Evolutionary conservation across 2,329 filamentous ascomycete species (phyloP), one percentile per base, ranked within the genome.

Genomic region (Fusarium bactridioides): DNA sequence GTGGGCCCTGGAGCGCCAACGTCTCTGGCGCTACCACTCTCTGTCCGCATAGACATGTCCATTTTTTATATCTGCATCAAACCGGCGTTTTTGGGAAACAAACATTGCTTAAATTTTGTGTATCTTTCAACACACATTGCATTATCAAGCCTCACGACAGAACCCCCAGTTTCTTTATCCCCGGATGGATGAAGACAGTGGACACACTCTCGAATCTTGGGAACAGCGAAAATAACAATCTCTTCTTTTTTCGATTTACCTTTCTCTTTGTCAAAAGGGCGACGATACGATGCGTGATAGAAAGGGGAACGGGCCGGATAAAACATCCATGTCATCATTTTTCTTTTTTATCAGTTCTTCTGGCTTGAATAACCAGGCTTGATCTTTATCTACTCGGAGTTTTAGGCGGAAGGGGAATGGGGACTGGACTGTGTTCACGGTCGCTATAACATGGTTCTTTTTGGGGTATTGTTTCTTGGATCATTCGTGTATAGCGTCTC

Each of bases 1-100:
- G 75, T 77, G 75, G 75, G 61, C 53, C 21, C 62, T 71, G 3
- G 75, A 77, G 33, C 74, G 75, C 2, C 74, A 77, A 61, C 66
- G 75, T 18, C 67, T 77, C 25, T 77, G 75, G 75, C 70, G 70
- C 10, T 62, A 73, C n/a, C 58, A 74, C 35, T 63, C 48, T n/a
- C n/a, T 74, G 44, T 67, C 70, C n/a, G 43, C 70, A 40, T 73
- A 64, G 50, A 57, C 47, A 23, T 21, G 31, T 29, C 29, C 37
- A 29, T 35, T 38, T 57, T 61, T 37, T 38, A 40, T 27, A 27
- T 27, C 25, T 73, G 70, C 70, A 73, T 73, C 51, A 58, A 19
- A 27, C 37, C 61, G 70, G 70, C 70, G 70, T 73, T 61, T 61
- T 27, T 29, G 66, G 57, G 61, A 56, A 56, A 40, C 50, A 54